Conservation (phyloP, 2,329 filamentous ascomycete species). For the Laburnicola sp. region DNA sequence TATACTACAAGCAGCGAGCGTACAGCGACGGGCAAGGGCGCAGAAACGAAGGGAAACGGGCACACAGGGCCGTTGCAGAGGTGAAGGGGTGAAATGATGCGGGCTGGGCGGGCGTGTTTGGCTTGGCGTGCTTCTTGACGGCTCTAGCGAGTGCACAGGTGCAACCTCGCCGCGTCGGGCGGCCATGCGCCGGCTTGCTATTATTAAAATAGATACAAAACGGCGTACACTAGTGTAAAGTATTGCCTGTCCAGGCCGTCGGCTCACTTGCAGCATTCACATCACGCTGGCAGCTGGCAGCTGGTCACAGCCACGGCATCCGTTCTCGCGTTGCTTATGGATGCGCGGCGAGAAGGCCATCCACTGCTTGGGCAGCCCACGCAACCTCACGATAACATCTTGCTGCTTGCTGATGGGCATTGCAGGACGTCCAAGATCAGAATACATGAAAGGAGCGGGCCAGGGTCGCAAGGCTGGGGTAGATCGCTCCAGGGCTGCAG, state of each 20-base stretch:
- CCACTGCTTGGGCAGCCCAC: neutral
- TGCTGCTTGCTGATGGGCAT: neutral
- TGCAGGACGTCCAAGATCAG: neutral
- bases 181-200: neutral
- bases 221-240: constrained; percentile 3
- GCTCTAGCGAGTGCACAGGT: constrained; percentile 4
- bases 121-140: constrained; percentile 2
- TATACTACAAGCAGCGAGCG: constrained; percentile 38
- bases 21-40: constrained; percentile 18
- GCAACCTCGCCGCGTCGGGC: constrained; percentile 2
- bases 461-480: constrained; percentile 16
- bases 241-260: neutral
- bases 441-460: neutral
- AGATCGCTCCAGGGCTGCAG: constrained; percentile 26
- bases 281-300: no score
- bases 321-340: neutral
- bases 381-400: constrained; percentile 2
- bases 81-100: constrained; percentile 25
- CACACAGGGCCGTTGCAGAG: constrained; percentile 23
- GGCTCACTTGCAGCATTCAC: neutral
- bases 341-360: neutral
- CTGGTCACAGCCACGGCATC: neutral
- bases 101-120: neutral
- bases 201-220: constrained; percentile 6
- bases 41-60: constrained; percentile 36